Evolutionary conservation across 2,329 filamentous ascomycete genomes (phyloP).

Genomic region (Rutstroemia sp.): DNA sequence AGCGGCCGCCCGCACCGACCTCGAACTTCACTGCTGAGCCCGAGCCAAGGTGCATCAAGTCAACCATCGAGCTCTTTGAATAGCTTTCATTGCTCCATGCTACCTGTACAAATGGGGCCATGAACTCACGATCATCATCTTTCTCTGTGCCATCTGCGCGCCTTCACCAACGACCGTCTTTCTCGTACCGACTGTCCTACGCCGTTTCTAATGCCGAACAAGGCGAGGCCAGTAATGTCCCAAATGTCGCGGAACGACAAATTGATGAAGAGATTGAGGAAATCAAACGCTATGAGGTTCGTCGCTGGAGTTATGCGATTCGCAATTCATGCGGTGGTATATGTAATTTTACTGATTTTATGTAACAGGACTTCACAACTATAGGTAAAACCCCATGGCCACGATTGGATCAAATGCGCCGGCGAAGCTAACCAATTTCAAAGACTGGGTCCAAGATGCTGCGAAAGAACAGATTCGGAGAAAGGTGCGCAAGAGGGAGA

Average conservation of each 20-base stretch:
- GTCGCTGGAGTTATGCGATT: conserved; percentile 14
- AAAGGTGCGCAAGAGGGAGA: conserved; percentile 65
- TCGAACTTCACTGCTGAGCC: neutral
- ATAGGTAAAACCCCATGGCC: conserved; percentile 49
- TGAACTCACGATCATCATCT: conserved; percentile 31
- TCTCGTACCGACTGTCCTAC: conserved; percentile 50
- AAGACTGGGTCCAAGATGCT: conserved; percentile 97
- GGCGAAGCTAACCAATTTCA: conserved; percentile 33
- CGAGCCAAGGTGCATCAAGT: neutral
- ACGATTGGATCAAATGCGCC: conserved; percentile 9
- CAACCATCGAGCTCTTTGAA: neutral
- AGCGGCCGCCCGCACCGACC: neutral
- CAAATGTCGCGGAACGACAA: conserved; percentile 53
- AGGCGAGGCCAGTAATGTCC: conserved; percentile 46
- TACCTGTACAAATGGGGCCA: conserved; percentile 19
- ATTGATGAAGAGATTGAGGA: conserved; percentile 94
- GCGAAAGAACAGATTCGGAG: conserved; percentile 80
- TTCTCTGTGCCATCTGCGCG: conserved; percentile 22
- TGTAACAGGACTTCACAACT: conserved; percentile 76
- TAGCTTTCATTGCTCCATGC: neutral
- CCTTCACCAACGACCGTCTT: conserved; percentile 21
- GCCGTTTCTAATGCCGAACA: conserved; percentile 58
- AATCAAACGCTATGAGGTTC: conserved; percentile 90
- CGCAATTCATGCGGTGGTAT: neutral
- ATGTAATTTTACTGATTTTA: conserved; percentile 7